Evolutionary conservation across 2,329 filamentous ascomycete species (phyloP).

Genomic region (Phoma sp.): DNA sequence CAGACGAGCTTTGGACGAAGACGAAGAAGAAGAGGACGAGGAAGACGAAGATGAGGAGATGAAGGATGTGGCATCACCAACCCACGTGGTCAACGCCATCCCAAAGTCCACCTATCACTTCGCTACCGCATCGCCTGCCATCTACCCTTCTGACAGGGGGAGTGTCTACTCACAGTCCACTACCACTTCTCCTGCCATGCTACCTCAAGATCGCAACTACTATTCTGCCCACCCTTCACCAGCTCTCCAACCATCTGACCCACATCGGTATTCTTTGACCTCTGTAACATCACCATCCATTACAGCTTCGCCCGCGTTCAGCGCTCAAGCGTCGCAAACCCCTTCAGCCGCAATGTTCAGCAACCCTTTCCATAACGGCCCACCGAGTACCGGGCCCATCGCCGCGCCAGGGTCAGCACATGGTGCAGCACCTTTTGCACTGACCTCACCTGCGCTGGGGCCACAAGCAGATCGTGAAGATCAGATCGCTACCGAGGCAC

Average conservation of each 20-base stretch:
- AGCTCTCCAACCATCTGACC: constrained; percentile 50
- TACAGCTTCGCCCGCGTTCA: constrained; percentile 46
- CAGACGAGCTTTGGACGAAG: constrained; percentile 14
- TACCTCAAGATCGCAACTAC: constrained; percentile 51
- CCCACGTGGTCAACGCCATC: constrained; percentile 15
- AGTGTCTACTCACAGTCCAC: constrained; percentile 43
- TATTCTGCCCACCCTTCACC: constrained; percentile 54
- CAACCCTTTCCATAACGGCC: constrained; percentile 38
- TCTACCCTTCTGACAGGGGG: constrained; percentile 46
- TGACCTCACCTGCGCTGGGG: constrained; percentile 47
- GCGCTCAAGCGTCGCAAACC: constrained; percentile 47
- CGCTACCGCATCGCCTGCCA: constrained; percentile 41
- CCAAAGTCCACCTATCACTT: constrained; percentile 34
- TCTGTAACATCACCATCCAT: constrained; percentile 48
- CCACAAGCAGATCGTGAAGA: constrained; percentile 51
- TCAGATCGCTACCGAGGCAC: constrained; percentile 82
- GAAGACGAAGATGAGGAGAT: constrained; percentile 56
- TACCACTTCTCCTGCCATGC: constrained; percentile 49
- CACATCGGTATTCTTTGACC: constrained; percentile 56
- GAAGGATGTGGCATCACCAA: constrained; percentile 46
- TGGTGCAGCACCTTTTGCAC: constrained; percentile 32
- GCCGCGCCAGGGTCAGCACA: constrained; percentile 34
- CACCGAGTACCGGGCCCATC: constrained; percentile 31
- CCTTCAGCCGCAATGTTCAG: constrained; percentile 28
- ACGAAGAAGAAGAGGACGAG: constrained; percentile 52